Percentiles rank a stretch among this genome's conserved stretches.
These are phyloP conservation scores for Coniochaeta ligniaria DNA, from an alignment of 2,329 filamentous ascomycete genomes.

Conservation along the genomic window DNA sequence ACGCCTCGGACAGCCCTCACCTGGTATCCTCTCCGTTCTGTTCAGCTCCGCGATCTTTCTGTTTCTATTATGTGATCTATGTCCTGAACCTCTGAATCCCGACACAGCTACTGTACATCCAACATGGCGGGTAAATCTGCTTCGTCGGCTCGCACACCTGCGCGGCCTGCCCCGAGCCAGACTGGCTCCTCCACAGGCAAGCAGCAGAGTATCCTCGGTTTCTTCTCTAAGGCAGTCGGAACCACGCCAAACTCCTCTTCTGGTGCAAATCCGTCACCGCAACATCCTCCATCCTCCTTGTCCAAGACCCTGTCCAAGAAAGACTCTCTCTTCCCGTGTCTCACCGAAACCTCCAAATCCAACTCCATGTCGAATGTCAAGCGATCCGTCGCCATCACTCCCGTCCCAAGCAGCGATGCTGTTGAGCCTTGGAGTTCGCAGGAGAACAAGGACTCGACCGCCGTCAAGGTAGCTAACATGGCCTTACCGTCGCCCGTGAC, in stretches of 20 bases:
- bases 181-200: slow-evolving; percentile 40
- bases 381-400: slow-evolving; percentile 49
- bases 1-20: neutral
- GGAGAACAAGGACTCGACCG: slow-evolving; percentile 48
- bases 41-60: neutral
- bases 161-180: slow-evolving; percentile 26
- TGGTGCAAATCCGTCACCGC: neutral
- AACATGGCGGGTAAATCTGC: slow-evolving; percentile 20
- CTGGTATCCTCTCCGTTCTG: neutral
- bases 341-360: slow-evolving; percentile 41
- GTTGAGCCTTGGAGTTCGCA: slow-evolving; percentile 61
- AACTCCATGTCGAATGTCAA: slow-evolving; percentile 32
- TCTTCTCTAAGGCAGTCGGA: slow-evolving; percentile 60
- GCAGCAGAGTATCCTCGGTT: slow-evolving; percentile 70
- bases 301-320: slow-evolving; percentile 15
- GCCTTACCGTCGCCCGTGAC: slow-evolving; percentile 35
- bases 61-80: neutral
- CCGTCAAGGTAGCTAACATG: slow-evolving; percentile 43
- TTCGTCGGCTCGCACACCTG: slow-evolving; percentile 25
- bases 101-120: neutral
- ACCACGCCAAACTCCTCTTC: slow-evolving; percentile 9
- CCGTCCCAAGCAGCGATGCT: slow-evolving; percentile 74
- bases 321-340: slow-evolving; percentile 25
- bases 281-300: slow-evolving; percentile 11
- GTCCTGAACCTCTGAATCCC: neutral